Evolutionary conservation across 129 eudicot genomes (phyloP).

Genomic region (Ambrosia trifida): DNA sequence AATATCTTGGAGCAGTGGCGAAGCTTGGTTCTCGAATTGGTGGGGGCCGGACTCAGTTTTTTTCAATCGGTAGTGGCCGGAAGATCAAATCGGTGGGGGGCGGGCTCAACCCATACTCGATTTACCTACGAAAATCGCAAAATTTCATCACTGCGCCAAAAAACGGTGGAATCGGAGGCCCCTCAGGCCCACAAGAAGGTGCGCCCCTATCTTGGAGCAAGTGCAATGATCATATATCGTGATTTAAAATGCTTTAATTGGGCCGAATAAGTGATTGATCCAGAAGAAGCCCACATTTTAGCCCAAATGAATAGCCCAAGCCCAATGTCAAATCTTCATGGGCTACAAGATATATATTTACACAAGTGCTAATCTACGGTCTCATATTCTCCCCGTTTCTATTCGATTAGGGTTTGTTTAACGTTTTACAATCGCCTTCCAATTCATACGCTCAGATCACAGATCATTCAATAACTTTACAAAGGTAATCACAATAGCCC

Average conservation of each 20-base stretch:
- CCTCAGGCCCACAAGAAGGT: no score
- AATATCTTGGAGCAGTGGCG: no score
- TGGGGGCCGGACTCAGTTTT: no score
- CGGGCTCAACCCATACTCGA: no score
- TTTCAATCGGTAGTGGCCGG: no score
- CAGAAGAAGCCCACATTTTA: background rate
- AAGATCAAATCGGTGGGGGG: no score
- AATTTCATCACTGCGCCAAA: no score
- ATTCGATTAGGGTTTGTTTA: slow-evolving; percentile 25
- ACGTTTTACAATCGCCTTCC: background rate
- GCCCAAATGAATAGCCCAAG: slow-evolving; percentile 6
- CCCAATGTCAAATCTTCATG: background rate
- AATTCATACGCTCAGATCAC: slow-evolving; percentile 19
- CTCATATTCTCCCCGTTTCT: background rate
- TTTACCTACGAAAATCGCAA: no score
- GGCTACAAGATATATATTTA: background rate
- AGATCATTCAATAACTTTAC: background rate
- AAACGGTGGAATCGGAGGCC: no score
- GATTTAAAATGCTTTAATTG: background rate
- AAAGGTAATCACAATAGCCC: slow-evolving; percentile 19
- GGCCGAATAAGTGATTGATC: background rate
- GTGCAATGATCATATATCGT: no score
- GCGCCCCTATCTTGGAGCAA: no score
- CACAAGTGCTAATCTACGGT: background rate
- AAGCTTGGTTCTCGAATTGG: no score